Evolutionary conservation across 192 early-diverging fungal species (phyloP).

Genomic region (Coemansia sp.): DNA sequence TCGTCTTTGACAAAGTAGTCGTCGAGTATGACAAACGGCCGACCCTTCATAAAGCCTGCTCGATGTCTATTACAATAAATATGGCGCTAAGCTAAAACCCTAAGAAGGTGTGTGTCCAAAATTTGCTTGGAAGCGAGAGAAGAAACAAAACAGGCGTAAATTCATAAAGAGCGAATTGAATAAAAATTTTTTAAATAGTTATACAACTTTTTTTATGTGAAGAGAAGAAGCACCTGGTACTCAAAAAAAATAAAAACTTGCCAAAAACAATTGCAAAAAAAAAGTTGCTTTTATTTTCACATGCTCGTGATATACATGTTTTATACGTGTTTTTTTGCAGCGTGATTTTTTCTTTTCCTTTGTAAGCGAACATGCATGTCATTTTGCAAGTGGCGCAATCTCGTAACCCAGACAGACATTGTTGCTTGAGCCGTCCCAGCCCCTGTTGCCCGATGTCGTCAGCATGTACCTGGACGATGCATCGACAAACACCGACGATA

Average conservation of each 20-base stretch:
- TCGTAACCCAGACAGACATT: conserved; percentile 86
- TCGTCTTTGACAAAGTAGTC: conserved; percentile 47
- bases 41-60: conserved; percentile 23
- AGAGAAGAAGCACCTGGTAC: not conserved
- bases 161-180: not conserved
- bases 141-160: not conserved
- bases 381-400: conserved; percentile 43
- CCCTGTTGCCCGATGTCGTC: conserved; percentile 87
- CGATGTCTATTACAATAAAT: not conserved
- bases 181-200: too few relatives aligned
- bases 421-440: conserved; percentile 91
- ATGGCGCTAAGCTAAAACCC: not conserved
- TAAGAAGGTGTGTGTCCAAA: not conserved
- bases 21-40: conserved; percentile 42
- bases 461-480: conserved; percentile 78
- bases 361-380: not conserved
- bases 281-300: not conserved
- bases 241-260: too few relatives aligned
- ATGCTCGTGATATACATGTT: not conserved
- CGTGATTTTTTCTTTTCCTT: too few relatives aligned
- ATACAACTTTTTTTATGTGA: too few relatives aligned
- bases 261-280: not conserved
- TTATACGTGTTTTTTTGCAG: not conserved
- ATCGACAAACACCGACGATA: conserved; percentile 72
- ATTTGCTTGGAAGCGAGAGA: not conserved